Evolutionary conservation across 2,329 filamentous ascomycete species (phyloP), one percentile per base, ranked within the genome.

Genomic region (Tolypocladium ovalisporum): DNA sequence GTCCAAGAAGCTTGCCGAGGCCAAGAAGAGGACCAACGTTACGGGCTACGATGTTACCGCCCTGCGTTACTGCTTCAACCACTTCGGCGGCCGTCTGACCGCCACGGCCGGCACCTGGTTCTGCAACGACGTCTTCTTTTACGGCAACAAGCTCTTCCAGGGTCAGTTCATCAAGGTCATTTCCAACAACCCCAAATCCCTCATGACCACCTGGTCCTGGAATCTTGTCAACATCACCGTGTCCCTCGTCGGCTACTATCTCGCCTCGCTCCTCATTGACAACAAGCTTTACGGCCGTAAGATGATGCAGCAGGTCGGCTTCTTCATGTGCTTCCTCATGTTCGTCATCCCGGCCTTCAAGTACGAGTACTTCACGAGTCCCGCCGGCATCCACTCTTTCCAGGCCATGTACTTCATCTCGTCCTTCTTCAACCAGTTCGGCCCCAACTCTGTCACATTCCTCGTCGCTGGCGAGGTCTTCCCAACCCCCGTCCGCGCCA

Each of bases 371-470:
- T 97, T 91, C 78, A 90, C 83, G 24, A 79, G 78, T 54, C 76
- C 80, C 1, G 77, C 78, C 7, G 84, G 90, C 66, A 87, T 97
- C 71, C 85, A 90, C 68, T 78, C 81, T n/a, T 97, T 97, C 86
- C 92, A 97, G 78, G 85, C 92, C 69, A 96, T 97, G 90, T 97
- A 97, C 81, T 97, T 96, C 77, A 73, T 97, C 65, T 96, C 90
- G 9, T 96, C 90, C 29, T 97, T 97, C 80, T 97, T 97, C 86
- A 97, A 97, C 81, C 93, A 97, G 72, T 97, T 97, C 68, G 93
- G 93, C 15, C 93, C 93, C 73, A 97, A 97, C 81, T 87, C 85
- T 52, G 91, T 97, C 67, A 96, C 92, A 61, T 97, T 97, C 88
- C 83, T 97, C 64, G 89, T 96, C 39, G 93, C 93, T 49, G 93